phyloP scores from a whole-genome alignment of 495 filamentous ascomycete species.

The Neurospora sp. region DNA sequence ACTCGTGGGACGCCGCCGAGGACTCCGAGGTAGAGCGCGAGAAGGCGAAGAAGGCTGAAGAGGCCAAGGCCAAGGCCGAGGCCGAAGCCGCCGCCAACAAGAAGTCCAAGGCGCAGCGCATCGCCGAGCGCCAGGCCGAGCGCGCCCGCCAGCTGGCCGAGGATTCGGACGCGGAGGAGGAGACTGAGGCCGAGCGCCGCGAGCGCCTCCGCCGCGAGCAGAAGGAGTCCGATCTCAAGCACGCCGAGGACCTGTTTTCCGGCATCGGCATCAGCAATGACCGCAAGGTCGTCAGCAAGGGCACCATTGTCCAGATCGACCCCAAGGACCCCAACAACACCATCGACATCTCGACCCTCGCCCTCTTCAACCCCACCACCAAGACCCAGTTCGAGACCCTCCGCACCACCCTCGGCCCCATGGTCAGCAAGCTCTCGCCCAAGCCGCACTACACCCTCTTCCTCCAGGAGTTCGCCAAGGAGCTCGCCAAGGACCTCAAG shows the following conservation, averaged over 20 bases:
- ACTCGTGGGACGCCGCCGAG: conserved; percentile 95
- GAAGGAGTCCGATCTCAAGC: conserved; percentile 78
- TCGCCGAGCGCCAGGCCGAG: conserved; percentile 61
- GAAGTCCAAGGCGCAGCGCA: conserved; percentile 80
- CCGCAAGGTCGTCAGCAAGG: conserved; percentile 44
- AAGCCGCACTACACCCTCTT: conserved; percentile 85
- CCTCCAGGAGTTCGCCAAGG: conserved; percentile 81
- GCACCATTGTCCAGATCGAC: conserved; percentile 58
- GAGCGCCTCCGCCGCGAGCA: conserved; percentile 66
- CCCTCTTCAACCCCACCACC: conserved; percentile 80
- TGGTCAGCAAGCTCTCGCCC: conserved; percentile 64
- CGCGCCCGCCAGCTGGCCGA: conserved; percentile 40
- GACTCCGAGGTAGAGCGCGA: conserved; percentile 95
- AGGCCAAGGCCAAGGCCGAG: conserved; percentile 79
- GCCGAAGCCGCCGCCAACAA: conserved; percentile 87
- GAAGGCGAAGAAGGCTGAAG: conserved; percentile 78
- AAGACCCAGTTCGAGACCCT: conserved; percentile 74
- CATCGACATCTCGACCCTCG: conserved; percentile 67
- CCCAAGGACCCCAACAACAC: conserved; percentile 61
- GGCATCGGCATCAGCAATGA: conserved; percentile 62
- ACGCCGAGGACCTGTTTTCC: conserved; percentile 88
- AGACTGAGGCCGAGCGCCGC: conserved; percentile 61
- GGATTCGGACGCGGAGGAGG: conserved; percentile 47
- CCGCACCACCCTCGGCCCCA: conserved; percentile 62
- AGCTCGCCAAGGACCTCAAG: conserved; percentile 75